A percentile compares a stretch with the other conserved stretches of the same genome.
phyloP scores from a whole-genome alignment of 1,284 basidiomycete genomes.

The Fomitopsis schrenkii region DNA sequence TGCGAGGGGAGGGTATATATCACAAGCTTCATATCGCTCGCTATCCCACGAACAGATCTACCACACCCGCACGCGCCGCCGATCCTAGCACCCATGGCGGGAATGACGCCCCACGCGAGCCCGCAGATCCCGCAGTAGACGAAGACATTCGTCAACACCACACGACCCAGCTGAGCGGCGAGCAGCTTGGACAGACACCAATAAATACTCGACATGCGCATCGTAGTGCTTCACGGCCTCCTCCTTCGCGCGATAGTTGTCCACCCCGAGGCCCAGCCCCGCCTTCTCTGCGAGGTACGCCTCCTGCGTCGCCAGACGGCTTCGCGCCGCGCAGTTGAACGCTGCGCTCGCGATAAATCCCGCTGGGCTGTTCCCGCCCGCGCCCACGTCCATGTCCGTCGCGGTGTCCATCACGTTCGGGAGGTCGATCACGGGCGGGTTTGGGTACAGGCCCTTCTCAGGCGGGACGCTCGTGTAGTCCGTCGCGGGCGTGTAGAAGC shows the following conservation, averaged over 20 bases:
- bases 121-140: constrained; percentile 87
- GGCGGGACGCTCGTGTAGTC: constrained; percentile 72
- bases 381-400: constrained; percentile 27
- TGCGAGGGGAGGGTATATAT: background rate
- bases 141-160: constrained; percentile 88
- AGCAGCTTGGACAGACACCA: background rate
- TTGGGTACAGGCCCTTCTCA: constrained; percentile 58
- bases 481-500: constrained; percentile 87
- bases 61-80: constrained; percentile 44
- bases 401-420: constrained; percentile 40
- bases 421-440: constrained; percentile 86
- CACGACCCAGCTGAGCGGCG: background rate
- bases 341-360: constrained; percentile 16
- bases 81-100: constrained; percentile 59
- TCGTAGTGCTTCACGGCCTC: constrained; percentile 69
- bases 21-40: background rate
- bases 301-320: constrained; percentile 9
- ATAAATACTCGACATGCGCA: constrained; percentile 66
- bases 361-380: constrained; percentile 14
- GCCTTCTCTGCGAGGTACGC: constrained; percentile 25
- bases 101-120: constrained; percentile 58
- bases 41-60: constrained; percentile 7
- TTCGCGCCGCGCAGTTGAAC: constrained; percentile 10
- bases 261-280: constrained; percentile 21
- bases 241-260: constrained; percentile 25